Evolutionary conservation across 1,139 yeast species (phyloP).

Genomic region (Geotrichum aggregatum): DNA sequence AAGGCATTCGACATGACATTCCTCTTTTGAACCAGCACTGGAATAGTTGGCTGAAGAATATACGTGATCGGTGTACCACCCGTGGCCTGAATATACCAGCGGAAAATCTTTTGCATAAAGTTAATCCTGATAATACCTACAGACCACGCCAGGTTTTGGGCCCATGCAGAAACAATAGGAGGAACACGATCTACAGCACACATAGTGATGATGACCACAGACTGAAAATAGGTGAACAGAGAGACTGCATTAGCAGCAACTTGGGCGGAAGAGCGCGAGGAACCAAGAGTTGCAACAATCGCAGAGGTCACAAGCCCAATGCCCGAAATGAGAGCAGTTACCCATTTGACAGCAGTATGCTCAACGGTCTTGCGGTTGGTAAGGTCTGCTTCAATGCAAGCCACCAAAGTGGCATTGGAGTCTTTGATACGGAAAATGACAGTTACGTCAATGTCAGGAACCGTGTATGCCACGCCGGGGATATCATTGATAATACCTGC

Average conservation of each 20-base stretch:
- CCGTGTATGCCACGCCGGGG: conserved; percentile 80
- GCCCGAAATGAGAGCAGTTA: conserved; percentile 91
- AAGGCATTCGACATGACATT: conserved; percentile 18
- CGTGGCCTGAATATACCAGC: conserved; percentile 94
- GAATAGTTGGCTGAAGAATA: conserved; percentile 44
- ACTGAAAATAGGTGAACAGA: conserved; percentile 87
- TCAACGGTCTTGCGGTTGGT: conserved; percentile 89
- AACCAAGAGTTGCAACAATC: conserved; percentile 81
- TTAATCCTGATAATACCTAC: conserved; percentile 74
- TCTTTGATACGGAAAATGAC: conserved; percentile 60
- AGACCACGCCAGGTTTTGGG: conserved; percentile 94
- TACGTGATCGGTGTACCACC: conserved; percentile 84
- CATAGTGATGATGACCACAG: conserved; percentile 88
- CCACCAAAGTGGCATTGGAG: conserved; percentile 47
- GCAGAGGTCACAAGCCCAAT: conserved; percentile 85
- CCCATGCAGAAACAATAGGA: conserved; percentile 97
- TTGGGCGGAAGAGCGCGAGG: conserved; percentile 91
- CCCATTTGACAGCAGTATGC: conserved; percentile 94
- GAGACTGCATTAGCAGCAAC: conserved; percentile 93
- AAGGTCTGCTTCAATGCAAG: conserved; percentile 86
- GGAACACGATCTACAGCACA: conserved; percentile 92
- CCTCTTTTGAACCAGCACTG: conserved; percentile 74
- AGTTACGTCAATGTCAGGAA: conserved; percentile 94
- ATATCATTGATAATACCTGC: conserved; percentile 48
- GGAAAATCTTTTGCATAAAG: conserved; percentile 80